Evolutionary conservation across 352 stramenopile genomes (phyloP).

Genomic region (Chrysophaeum taylorii): DNA sequence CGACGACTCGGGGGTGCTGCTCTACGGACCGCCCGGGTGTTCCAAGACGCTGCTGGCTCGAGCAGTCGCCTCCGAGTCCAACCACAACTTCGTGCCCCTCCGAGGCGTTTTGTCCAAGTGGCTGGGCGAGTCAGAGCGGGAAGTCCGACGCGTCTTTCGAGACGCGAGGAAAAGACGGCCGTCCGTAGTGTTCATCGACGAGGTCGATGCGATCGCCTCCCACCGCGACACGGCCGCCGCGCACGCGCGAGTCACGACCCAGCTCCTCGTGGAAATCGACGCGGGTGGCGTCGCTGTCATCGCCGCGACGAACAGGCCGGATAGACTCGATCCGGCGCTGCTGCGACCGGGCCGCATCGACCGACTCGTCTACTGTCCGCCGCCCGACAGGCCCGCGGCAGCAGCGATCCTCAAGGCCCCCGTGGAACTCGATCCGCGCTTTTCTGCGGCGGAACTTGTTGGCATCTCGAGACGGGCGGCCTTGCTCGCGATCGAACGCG

Average conservation of each 20-base stretch:
- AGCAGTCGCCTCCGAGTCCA: constrained; percentile 81
- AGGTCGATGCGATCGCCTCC: constrained; percentile 78
- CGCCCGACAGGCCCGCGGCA: neutral
- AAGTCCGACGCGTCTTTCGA: constrained; percentile 79
- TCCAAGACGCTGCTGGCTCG: constrained; percentile 95
- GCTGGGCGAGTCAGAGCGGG: constrained; percentile 92
- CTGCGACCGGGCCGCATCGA: constrained; percentile 77
- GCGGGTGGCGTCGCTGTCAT: constrained; percentile 86
- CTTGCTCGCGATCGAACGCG: too few relatives aligned
- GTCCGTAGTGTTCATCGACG: constrained; percentile 94
- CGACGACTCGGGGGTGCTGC: constrained; percentile 48
- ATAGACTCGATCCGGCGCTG: constrained; percentile 91
- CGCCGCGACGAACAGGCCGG: constrained; percentile 90
- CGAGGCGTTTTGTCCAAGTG: constrained; percentile 96
- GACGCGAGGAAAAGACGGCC: constrained; percentile 69
- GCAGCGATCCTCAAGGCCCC: neutral
- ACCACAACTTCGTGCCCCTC: constrained; percentile 86
- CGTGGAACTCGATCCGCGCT: neutral
- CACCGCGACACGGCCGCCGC: constrained; percentile 75
- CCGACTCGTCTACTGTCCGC: neutral
- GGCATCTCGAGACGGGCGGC: too few relatives aligned
- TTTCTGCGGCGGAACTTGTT: too few relatives aligned
- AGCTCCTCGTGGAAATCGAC: constrained; percentile 97
- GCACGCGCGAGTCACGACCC: constrained; percentile 92
- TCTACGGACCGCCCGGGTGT: constrained; percentile 69